Percentiles rank a stretch among this genome's conserved stretches.
Evolutionary conservation across 2,329 filamentous ascomycete species (phyloP).

Genomic region (Aspergillus ibericus): DNA sequence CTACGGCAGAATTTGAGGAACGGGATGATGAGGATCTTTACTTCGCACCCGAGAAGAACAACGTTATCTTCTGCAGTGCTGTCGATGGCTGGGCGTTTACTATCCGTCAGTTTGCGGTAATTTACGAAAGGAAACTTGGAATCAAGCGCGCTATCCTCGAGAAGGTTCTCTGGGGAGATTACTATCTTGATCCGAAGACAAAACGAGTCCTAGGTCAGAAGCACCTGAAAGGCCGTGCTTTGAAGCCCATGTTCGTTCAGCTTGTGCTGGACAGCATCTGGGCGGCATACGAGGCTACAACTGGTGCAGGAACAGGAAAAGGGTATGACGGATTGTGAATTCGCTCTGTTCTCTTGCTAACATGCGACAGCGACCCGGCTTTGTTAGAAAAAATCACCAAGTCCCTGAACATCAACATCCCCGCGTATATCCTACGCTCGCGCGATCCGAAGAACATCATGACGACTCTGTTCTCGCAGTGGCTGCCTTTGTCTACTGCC

Average conservation of each 20-base stretch:
- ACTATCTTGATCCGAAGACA: conserved; percentile 93
- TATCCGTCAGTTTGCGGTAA: conserved; percentile 83
- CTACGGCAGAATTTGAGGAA: conserved; percentile 72
- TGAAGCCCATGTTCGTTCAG: conserved; percentile 98
- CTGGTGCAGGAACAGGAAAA: conserved; percentile 76
- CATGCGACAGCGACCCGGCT: conserved; percentile 62
- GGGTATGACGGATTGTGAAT: conserved; percentile 55
- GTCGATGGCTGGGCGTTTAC: conserved; percentile 99
- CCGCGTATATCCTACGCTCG: conserved; percentile 79
- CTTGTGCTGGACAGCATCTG: conserved; percentile 93
- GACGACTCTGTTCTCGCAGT: conserved; percentile 81
- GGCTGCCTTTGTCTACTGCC: conserved; percentile 91
- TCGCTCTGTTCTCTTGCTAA: conserved; percentile 31
- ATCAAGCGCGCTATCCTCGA: conserved; percentile 87
- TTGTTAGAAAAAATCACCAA: conserved; percentile 94
- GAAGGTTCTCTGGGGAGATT: conserved; percentile 95
- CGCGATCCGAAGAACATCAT: conserved; percentile 81
- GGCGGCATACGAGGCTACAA: conserved; percentile 91
- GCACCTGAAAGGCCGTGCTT: conserved; percentile 83
- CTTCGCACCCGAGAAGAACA: conserved; percentile 97
- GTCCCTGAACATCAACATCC: conserved; percentile 78
- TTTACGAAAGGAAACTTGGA: conserved; percentile 96
- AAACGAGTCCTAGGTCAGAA: conserved; percentile 89
- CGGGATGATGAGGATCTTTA: conserved; percentile 95
- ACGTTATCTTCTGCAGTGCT: conserved; percentile 97